Evolutionary conservation across 176 grass and related monocot species (phyloP).

Genomic region (Zoysia japonica): DNA sequence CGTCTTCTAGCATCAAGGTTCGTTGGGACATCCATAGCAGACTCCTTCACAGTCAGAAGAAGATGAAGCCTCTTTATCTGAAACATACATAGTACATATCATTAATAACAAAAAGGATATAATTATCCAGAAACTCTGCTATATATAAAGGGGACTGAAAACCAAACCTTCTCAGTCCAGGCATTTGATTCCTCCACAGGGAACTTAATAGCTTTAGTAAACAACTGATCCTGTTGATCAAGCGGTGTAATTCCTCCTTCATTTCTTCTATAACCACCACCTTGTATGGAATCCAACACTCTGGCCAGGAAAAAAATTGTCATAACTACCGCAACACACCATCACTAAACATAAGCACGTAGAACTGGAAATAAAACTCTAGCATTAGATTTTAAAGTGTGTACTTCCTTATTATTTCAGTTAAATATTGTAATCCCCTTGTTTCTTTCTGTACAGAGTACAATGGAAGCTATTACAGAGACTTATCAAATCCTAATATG

Average conservation of each 20-base stretch:
- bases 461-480: not conserved
- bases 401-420: not conserved
- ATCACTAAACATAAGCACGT: not conserved
- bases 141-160: constrained; percentile 9
- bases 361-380: not conserved
- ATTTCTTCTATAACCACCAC: constrained; percentile 47
- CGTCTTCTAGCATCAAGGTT: constrained; percentile 94
- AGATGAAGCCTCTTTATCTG: constrained; percentile 96
- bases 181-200: constrained; percentile 75
- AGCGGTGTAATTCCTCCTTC: constrained; percentile 80
- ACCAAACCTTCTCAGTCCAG: constrained; percentile 92
- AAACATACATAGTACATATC: constrained; percentile 24
- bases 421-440: not conserved
- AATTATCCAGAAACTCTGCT: constrained; percentile 18
- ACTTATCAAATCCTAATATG: not conserved
- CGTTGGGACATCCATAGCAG: constrained; percentile 97
- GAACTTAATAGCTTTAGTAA: constrained; percentile 82
- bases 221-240: constrained; percentile 88
- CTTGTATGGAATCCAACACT: constrained; percentile 74
- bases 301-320: constrained; percentile 37
- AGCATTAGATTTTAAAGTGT: not conserved
- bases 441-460: not conserved
- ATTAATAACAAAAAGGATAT: constrained; percentile 24
- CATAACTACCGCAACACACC: constrained; percentile 4
- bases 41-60: constrained; percentile 92